Evolutionary conservation across 257 asterid genomes (phyloP).

Genomic region (Cruciata laevipes): DNA sequence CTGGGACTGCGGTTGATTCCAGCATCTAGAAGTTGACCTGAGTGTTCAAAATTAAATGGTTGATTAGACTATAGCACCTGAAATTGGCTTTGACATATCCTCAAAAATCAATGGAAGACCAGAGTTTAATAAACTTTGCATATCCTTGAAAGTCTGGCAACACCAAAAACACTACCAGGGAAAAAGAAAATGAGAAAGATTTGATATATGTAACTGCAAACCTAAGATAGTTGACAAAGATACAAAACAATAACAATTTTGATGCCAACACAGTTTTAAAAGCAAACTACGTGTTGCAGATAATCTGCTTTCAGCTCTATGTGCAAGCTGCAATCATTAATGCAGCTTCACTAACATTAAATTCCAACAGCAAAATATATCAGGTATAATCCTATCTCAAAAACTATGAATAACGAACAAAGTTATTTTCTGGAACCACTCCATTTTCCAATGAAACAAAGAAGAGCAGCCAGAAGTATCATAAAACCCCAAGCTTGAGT

Average conservation of each 20-base stretch:
- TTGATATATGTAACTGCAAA: no score
- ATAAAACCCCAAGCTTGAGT: background rate
- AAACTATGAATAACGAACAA: background rate
- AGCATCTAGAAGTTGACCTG: constrained; percentile 93
- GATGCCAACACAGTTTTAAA: background rate
- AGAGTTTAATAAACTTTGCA: background rate
- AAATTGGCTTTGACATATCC: constrained; percentile 5
- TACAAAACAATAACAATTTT: background rate
- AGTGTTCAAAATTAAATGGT: constrained; percentile 22
- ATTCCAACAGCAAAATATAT: background rate
- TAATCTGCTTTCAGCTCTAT: background rate
- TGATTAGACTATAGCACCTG: constrained; percentile 8
- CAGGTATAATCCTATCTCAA: background rate
- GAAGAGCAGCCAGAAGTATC: background rate
- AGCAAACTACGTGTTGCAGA: background rate
- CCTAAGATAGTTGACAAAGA: background rate
- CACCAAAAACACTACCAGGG: background rate
- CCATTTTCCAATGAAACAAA: no score
- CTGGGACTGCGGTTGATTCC: constrained; percentile 96
- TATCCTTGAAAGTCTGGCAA: background rate
- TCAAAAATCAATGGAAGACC: background rate
- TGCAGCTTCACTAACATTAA: background rate
- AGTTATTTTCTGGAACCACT: background rate
- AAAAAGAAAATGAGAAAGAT: background rate
- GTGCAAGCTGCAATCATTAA: background rate